Percentiles rank a stretch among this genome's conserved stretches.
Conservation (phyloP, 768 basidiomycete genomes). For the Trametes cingulata region DNA sequence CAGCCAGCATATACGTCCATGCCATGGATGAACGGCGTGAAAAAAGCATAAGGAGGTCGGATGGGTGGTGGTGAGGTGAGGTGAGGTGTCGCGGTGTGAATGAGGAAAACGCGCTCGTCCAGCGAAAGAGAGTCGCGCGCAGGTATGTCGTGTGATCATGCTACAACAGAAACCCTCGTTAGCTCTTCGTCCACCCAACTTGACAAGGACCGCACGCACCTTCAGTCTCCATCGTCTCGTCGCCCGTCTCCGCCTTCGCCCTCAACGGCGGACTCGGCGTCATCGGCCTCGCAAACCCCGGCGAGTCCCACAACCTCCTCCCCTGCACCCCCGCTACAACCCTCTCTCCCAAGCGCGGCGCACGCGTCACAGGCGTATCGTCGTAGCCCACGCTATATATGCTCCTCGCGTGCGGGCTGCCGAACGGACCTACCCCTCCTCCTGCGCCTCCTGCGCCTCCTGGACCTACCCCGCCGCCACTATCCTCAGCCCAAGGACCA, state of each 20-base stretch:
- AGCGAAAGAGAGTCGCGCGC: background rate
- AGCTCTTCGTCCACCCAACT: background rate
- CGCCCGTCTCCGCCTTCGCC: background rate
- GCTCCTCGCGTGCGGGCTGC: conserved; percentile 23
- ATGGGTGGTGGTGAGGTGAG: too few relatives aligned
- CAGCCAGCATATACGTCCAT: background rate
- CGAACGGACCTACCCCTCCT: background rate
- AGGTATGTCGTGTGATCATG: background rate
- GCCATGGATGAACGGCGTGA: background rate
- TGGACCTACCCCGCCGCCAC: background rate
- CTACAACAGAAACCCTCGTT: background rate
- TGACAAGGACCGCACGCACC: background rate
- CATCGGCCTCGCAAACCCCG: conserved; percentile 11
- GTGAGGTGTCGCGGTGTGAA: conserved; percentile 6
- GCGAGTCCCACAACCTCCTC: conserved; percentile 21
- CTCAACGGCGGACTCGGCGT: conserved; percentile 1
- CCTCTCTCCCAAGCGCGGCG: conserved; percentile 29
- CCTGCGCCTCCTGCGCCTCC: too few relatives aligned
- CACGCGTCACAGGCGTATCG: conserved; percentile 54
- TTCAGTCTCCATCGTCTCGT: conserved; percentile 10
- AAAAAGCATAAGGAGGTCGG: background rate
- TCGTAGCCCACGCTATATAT: conserved; percentile 37
- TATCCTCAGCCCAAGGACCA: conserved; percentile 18
- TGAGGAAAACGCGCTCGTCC: background rate
- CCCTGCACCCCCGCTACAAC: background rate